Evolutionary conservation across 352 stramenopile genomes (phyloP).

Genomic region (Thalassiosira exigua): DNA sequence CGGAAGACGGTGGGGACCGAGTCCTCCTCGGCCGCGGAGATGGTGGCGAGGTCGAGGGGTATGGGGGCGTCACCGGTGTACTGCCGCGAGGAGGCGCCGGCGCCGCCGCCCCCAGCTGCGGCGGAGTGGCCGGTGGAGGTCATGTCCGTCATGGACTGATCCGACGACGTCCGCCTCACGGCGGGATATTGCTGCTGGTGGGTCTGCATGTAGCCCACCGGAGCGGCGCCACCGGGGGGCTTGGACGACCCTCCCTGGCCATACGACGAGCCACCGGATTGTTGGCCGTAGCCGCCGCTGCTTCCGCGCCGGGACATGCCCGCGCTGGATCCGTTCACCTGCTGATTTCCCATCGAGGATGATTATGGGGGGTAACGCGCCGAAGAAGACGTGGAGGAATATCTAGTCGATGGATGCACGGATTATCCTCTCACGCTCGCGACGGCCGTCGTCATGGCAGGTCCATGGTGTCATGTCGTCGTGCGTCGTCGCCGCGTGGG

Average conservation of each 20-base stretch:
- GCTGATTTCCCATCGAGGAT: conserved; percentile 65
- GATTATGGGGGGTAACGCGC: too few species aligned
- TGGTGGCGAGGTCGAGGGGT: conserved; percentile 48
- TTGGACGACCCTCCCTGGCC: not conserved
- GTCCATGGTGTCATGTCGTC: not conserved
- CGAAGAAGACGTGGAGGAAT: too few species aligned
- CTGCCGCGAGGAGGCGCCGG: conserved; percentile 3
- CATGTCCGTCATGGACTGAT: conserved; percentile 57
- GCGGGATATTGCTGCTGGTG: conserved; percentile 35
- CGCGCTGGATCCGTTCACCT: conserved; percentile 19
- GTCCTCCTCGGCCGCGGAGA: conserved; percentile 75
- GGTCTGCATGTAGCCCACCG: conserved; percentile 41
- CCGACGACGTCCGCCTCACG: conserved; percentile 31
- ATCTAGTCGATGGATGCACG: too few species aligned
- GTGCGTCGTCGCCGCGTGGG: not conserved
- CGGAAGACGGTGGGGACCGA: conserved; percentile 95
- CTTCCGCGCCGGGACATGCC: conserved; percentile 28
- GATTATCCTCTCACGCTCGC: too few species aligned
- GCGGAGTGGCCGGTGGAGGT: not conserved
- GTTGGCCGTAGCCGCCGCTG: conserved; percentile 8
- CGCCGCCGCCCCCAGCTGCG: not conserved
- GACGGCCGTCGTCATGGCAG: too few species aligned
- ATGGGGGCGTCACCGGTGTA: conserved; percentile 11
- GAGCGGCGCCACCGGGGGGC: conserved; percentile 35
- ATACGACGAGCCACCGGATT: conserved; percentile 5